Evolutionary conservation across 306 rosid genomes (phyloP), one percentile per base, ranked within the genome.

Genomic region (Gynostemma pentaphyllum): DNA sequence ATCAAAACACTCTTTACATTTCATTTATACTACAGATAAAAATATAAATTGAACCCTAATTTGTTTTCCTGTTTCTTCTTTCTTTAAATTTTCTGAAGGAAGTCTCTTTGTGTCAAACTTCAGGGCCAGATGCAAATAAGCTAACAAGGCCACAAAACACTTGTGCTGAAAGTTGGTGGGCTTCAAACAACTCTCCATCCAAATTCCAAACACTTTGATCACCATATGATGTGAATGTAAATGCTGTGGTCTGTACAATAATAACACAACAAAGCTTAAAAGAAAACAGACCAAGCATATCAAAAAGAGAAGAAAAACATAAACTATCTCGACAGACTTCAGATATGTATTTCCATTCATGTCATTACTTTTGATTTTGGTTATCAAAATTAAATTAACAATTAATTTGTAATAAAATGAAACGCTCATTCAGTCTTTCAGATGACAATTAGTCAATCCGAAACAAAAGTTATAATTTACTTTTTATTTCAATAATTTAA

Each of bases 111-210:
- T 18, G 13, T 78, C 73, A 88, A 62, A 81, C 81, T 73, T 86
- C 94, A 19, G 98, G 98, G 67, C 96, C 96, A 47, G 90, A 52
- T 44, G 96, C 96, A 64, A 92, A 92, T 56, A 88, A 70, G 83
- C 78, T 79, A 41, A 92, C 69, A 34, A 92, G 98, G 69, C 98
- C 95, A 23, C 83, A 80, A 41, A 84, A 78, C 41, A 92, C 98
- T 81, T 88, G 98, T 2, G 96, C 95, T 10, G 98, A 92, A 29
- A 92, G 84, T 63, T 92, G 82, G 68, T 92, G 98, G 37, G 98
- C 98, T 67, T 62, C 79, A 66, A 92, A 79, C 62, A 74, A 56
- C 79, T 92, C 94, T 1, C 98, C 96, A 18, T 92, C 98, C 71
- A 88, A 66, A 78, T 92, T 88, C 98, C 98, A 92, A 11, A 88